These are phyloP conservation scores for Alternaria ethzedia DNA, from an alignment of 2,329 filamentous ascomycete species.

Conservation along the genomic window DNA sequence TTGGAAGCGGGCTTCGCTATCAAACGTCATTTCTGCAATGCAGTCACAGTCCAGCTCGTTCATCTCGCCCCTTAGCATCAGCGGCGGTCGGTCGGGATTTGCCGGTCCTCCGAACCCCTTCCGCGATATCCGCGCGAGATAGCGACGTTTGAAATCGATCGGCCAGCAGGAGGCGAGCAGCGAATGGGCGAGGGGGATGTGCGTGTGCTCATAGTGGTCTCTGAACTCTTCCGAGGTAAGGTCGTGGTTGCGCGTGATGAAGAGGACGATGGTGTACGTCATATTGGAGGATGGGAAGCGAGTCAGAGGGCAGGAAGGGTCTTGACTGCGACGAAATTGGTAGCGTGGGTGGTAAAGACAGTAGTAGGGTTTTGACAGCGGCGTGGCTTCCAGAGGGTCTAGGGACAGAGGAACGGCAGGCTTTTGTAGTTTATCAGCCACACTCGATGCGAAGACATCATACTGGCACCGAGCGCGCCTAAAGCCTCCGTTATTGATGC, in stretches of 20 bases:
- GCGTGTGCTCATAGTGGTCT: constrained; percentile 34
- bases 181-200: constrained; percentile 33
- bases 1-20: constrained; percentile 29
- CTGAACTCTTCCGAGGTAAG: constrained; percentile 35
- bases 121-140: constrained; percentile 32
- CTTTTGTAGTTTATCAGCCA: constrained; percentile 14
- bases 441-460: not conserved
- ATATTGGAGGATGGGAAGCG: constrained; percentile 14
- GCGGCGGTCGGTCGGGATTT: constrained; percentile 29
- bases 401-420: constrained; percentile 7
- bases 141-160: constrained; percentile 29
- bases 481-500: constrained; percentile 3
- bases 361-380: constrained; percentile 13
- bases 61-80: constrained; percentile 30
- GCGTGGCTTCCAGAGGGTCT: constrained; percentile 16
- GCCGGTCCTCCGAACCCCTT: constrained; percentile 35
- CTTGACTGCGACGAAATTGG: not conserved
- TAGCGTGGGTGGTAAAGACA: not conserved
- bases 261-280: constrained; percentile 34
- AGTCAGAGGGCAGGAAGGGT: not conserved
- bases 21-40: constrained; percentile 33
- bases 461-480: constrained; percentile 3
- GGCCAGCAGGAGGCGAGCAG: constrained; percentile 29
- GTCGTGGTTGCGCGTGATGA: constrained; percentile 29
- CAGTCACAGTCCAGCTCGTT: constrained; percentile 36